Evolutionary conservation across 2,329 filamentous ascomycete species (phyloP), one percentile per base, ranked within the genome.

Genomic region (Ampelomyces quisqualis): DNA sequence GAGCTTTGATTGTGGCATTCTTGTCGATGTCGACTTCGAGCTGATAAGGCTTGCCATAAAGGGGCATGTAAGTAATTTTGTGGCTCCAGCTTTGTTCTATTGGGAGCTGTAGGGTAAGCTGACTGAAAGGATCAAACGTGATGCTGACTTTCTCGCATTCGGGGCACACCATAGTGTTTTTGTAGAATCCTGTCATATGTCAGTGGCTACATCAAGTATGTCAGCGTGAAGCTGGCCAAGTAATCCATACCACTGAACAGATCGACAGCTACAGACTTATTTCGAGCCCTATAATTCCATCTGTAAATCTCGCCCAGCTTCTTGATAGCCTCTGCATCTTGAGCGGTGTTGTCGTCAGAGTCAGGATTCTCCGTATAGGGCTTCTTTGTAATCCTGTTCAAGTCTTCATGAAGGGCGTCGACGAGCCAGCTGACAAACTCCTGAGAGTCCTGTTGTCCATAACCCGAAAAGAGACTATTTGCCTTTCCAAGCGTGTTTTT

Each of bases 361-460:
- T 98, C 93, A 0, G 93, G 93, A 68, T 97, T 96, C 69, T 95
- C 90, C 32, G 94, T 91, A 67, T 97, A 96, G 1, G 93, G 93
- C 72, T 98, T 98, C 72, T 94, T 91, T 63, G 86, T 82, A 51
- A 98, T 86, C 7, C 93, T 83, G 64, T 94, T 98, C 28, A 98
- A 74, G 65, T 98, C 93, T 68, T 98, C 93, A 58, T 97, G 91
- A 1, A 98, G 76, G 4, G 88, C 91, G 67, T 98, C 93, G 6
- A 98, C 82, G 9, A 98, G 77, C 66, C 96, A 97, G 27, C 93
- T 90, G 14, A 98, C 75, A 45, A 98, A 97, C 61, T 98, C 93
- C 59, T 98, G 93, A 0, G 93, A 95, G 64, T 98, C 93, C 65
- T 98, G 93, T 66, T 98, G 93, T 3, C 88, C 89, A 70, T 93